These are phyloP conservation scores for Saksenaea oblongispora DNA, from an alignment of 371 early-diverging fungal genomes.

Conservation along the genomic window DNA sequence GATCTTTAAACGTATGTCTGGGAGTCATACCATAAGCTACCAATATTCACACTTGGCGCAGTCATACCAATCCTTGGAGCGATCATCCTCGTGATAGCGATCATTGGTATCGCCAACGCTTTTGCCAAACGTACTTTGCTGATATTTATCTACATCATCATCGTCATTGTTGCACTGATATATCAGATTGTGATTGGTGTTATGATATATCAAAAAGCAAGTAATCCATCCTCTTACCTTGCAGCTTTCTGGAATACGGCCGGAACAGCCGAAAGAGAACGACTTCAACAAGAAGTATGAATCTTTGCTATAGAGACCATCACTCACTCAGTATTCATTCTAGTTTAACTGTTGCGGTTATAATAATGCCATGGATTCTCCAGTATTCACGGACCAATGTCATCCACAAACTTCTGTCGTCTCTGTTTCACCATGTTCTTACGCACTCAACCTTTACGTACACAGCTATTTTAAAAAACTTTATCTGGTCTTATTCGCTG, in stretches of 20 bases:
- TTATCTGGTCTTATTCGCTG: constrained; percentile 42
- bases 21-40: background rate
- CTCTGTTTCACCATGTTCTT: constrained; percentile 29
- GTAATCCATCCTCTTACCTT: constrained; percentile 33
- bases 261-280: constrained; percentile 14
- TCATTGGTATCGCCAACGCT: constrained; percentile 39
- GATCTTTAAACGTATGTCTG: constrained; percentile 37
- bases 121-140: constrained; percentile 27
- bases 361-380: constrained; percentile 33
- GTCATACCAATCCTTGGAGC: constrained; percentile 40
- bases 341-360: constrained; percentile 52
- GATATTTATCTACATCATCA: constrained; percentile 36
- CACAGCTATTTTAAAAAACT: constrained; percentile 32
- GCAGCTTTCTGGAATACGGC: constrained; percentile 35
- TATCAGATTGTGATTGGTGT: constrained; percentile 48
- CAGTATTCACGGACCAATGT: constrained; percentile 26
- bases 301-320: background rate
- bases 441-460: constrained; percentile 22
- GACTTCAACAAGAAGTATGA: constrained; percentile 19
- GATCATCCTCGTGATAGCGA: constrained; percentile 38
- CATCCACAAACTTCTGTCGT: constrained; percentile 14
- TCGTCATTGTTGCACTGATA: constrained; percentile 36
- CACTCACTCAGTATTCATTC: background rate
- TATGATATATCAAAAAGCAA: constrained; percentile 36
- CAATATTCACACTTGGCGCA: constrained; percentile 5